These are phyloP conservation scores for Leavenworthia alabamica DNA, from an alignment of 345 rosid genomes.

Conservation along the genomic window DNA sequence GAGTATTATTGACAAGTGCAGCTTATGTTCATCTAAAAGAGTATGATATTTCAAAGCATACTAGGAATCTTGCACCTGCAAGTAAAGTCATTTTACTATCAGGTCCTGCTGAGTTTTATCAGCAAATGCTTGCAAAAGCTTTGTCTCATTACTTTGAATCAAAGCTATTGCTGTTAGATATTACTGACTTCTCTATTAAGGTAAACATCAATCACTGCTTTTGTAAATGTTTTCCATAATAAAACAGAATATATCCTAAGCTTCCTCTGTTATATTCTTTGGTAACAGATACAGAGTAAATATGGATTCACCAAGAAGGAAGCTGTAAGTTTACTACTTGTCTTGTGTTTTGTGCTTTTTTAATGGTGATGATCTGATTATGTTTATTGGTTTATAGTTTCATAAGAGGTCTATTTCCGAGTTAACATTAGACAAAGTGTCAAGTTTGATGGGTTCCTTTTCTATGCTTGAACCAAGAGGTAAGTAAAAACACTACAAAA, in stretches of 20 bases:
- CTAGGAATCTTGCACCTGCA: conserved; percentile 86
- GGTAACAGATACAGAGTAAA: conserved; percentile 78
- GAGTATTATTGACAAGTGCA: conserved; percentile 64
- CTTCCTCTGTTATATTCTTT: not conserved
- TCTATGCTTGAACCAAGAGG: conserved; percentile 49
- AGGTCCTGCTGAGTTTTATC: conserved; percentile 80
- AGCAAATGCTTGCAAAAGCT: conserved; percentile 93
- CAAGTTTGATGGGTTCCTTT: conserved; percentile 65
- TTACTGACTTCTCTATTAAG: conserved; percentile 73
- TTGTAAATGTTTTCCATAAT: not conserved
- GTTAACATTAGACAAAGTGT: conserved; percentile 62
- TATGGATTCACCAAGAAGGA: conserved; percentile 65
- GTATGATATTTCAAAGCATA: conserved; percentile 71
- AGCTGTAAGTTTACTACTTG: conserved; percentile 46
- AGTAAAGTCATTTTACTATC: conserved; percentile 85
- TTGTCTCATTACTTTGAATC: conserved; percentile 74
- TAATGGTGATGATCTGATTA: not conserved
- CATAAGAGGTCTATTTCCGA: conserved; percentile 75
- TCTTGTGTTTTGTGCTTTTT: not conserved
- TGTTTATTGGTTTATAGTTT: conserved; percentile 38
- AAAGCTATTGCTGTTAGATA: conserved; percentile 71
- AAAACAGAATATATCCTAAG: not conserved
- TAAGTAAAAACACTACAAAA: conserved; percentile 32
- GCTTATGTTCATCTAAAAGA: conserved; percentile 81
- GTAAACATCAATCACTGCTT: conserved; percentile 26